Percentiles rank a stretch among this genome's conserved stretches.
phyloP scores from a whole-genome alignment of 2,329 filamentous ascomycete genomes.

The Plenodomus tracheiphilus region DNA sequence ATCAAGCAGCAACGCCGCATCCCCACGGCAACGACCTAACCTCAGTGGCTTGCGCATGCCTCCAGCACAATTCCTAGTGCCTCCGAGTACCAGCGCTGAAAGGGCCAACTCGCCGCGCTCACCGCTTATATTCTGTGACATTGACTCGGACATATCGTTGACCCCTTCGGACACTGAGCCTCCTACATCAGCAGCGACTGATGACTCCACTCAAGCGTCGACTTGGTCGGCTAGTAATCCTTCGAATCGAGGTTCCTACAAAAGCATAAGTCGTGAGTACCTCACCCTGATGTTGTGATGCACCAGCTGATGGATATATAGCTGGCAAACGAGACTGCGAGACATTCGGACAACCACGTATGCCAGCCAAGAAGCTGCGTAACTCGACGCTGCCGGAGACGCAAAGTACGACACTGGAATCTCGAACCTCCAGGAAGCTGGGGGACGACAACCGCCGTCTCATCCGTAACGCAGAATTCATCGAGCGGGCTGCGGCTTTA shows the following conservation, averaged over 20 bases:
- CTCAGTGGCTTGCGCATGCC: constrained; percentile 7
- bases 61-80: neutral
- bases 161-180: constrained; percentile 17
- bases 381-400: constrained; percentile 5
- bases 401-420: neutral
- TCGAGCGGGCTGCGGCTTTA: constrained; percentile 7
- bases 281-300: neutral
- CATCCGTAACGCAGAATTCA: constrained; percentile 4
- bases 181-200: constrained; percentile 19
- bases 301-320: neutral
- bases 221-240: neutral
- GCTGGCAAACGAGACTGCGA: constrained; percentile 13
- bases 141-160: constrained; percentile 16
- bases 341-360: constrained; percentile 1
- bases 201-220: constrained; percentile 5
- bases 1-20: neutral
- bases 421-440: neutral
- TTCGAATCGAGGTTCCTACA: neutral
- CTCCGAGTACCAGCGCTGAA: neutral
- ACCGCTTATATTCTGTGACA: constrained; percentile 22
- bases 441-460: constrained; percentile 10
- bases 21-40: neutral
- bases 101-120: constrained; percentile 2
- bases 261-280: constrained; percentile 6
- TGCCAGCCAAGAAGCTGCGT: constrained; percentile 17